Base-by-base conservation (phyloP, 2,329 filamentous ascomycete species). In the Triangularia verruculosa region DNA sequence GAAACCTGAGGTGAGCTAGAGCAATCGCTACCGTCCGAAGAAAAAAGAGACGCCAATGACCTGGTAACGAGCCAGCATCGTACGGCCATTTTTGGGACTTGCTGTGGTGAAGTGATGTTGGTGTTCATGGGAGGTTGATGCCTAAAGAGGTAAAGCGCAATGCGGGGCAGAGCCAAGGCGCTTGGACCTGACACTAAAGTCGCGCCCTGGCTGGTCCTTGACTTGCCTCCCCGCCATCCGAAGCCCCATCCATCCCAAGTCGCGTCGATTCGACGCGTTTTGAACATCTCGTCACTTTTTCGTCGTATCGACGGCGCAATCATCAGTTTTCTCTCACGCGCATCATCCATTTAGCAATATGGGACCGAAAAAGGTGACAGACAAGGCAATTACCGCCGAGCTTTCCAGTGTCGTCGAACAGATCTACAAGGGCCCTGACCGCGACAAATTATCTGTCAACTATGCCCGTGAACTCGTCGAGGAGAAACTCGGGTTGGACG, bases 381-480 rank as follows among this genome's bases (percentile, higher is more conserved):
- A 63, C 51, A 61, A 39, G 28, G 47, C 54, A 4, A 65, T 87
- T 24, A 78, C 83, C 67, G 70, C 75, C 56, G 79, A 77, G 59
- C 77, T 87, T 13, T 74, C 78, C 52, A 73, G 79, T n/a, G 78
- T 78, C 3, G 82, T 84, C 34, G 76, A 73, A 58, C 74, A 77
- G 2, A 70, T 85, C 47, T 85, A 80, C 69, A 72, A 76, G 25
- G 70, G 72, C 20, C 76, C 79, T 12, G 68, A 74, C 4, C 77
- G 79, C 3, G 79, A 83, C 20, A 67, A 77, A 3, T 78, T 86
- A 8, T 83, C 83, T 0, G 84, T 89, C 64, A 87, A 87, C 69
- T 78, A 77, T 57, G 80, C 86, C 61, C 84, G 86, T 61, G 80
- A 82, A 64, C 76, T 75, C 53, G 81, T 79, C 1, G 84, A 86